Base-by-base conservation (phyloP, 148 eudicot genomes). In the Bassia scoparia region DNA sequence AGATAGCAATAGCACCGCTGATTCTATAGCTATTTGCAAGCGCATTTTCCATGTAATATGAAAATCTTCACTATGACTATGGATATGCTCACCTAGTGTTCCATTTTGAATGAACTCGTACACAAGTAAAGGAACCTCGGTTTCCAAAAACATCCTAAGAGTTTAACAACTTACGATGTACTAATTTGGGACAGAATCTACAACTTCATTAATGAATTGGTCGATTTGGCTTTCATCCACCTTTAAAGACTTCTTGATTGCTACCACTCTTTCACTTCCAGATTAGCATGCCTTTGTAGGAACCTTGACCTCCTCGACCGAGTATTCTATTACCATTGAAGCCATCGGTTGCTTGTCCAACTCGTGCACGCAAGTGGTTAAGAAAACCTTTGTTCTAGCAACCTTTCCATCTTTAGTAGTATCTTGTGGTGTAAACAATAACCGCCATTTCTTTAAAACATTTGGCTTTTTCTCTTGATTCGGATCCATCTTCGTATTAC, bases 261-360 rank as follows among this genome's bases (percentile, higher is more conserved):
- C 79, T 29, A 77, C 79, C 9, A 77, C 56, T n/a, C 55, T 60
- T 60, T 73, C 78, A 24, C n/a, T n/a, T 75, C 78, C 16, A 59
- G 44, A n/a, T n/a, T 20, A 68, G 49, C 72, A 68, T 68, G 20
- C 72, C 72, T 75, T 75, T 67, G 24, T 76, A 76, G 62, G 78
- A 56, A 41, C 78, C 72, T 50, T 76, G 79, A 50, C 69, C 79
- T 53, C 79, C 79, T 50, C 63, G 79, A 16, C 74, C 74, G 18
- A 70, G 63, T 23, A 76, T 41, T 76, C 79, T 70, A n/a, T 52
- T 76, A 16, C 44, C 17, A 27, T 50, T 63, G 20, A 76, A 76
- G 60, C 41, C 37, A 27, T 76, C 70, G 0, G 80, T 77, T 9
- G 80, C 52, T 65, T 77, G 26, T 71, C 59, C 56, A 77, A 52